A percentile compares a stretch with the other conserved stretches of the same genome.
phyloP scores from a whole-genome alignment of 2,329 filamentous ascomycete species.

The Sporothrix euskadiensis region DNA sequence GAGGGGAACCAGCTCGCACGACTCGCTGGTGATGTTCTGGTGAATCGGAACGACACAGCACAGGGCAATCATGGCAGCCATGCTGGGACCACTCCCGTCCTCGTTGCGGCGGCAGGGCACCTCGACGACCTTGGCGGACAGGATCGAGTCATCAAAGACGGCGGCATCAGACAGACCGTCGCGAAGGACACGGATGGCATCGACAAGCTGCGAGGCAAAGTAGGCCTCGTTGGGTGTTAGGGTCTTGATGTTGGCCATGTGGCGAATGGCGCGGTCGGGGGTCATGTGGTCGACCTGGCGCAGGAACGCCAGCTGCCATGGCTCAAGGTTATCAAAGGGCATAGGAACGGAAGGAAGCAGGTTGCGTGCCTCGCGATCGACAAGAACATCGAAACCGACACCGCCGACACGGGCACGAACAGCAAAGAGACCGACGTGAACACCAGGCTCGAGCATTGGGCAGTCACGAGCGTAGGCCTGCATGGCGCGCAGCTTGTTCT shows the following conservation, averaged over 20 bases:
- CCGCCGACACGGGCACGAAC: constrained; percentile 53
- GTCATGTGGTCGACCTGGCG: constrained; percentile 50
- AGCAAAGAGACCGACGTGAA: constrained; percentile 61
- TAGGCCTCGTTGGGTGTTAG: constrained; percentile 44
- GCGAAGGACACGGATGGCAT: constrained; percentile 46
- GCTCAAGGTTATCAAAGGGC: constrained; percentile 53
- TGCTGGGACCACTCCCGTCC: constrained; percentile 23
- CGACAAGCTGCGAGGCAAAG: constrained; percentile 50
- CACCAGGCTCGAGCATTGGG: constrained; percentile 52
- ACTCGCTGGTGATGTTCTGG: constrained; percentile 46
- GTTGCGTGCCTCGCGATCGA: constrained; percentile 56
- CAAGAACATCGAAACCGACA: constrained; percentile 64
- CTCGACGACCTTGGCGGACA: constrained; percentile 47
- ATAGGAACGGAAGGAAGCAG: constrained; percentile 62
- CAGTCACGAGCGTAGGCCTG: constrained; percentile 55
- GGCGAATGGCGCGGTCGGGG: constrained; percentile 44
- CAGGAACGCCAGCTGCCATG: constrained; percentile 58
- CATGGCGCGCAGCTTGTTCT: constrained; percentile 63
- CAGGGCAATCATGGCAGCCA: constrained; percentile 45
- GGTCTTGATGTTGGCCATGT: constrained; percentile 43
- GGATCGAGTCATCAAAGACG: constrained; percentile 49
- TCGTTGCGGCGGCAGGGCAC: constrained; percentile 42
- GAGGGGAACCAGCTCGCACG: constrained; percentile 51
- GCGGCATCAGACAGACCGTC: constrained; percentile 46
- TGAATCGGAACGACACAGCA: constrained; percentile 53